Evolutionary conservation across 2,329 filamentous ascomycete genomes (phyloP).

Genomic region (Colletotrichum noveboracense): DNA sequence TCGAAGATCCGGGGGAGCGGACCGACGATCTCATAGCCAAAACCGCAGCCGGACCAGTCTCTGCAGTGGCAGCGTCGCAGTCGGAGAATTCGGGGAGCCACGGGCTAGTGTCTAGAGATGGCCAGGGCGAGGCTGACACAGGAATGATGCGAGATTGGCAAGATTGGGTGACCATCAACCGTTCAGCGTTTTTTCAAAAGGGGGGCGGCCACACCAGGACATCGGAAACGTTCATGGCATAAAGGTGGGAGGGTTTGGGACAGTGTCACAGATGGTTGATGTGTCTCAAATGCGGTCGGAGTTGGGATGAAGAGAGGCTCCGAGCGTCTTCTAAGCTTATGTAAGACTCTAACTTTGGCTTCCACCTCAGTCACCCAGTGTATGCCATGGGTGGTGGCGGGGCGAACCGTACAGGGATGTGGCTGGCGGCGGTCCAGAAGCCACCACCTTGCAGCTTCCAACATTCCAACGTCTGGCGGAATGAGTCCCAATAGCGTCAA

Average conservation of each 20-base stretch:
- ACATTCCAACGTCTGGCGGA: neutral
- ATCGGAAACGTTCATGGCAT: conserved; percentile 13
- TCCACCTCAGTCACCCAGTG: neutral
- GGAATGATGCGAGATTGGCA: conserved; percentile 12
- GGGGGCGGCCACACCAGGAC: neutral
- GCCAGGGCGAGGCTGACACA: conserved; percentile 8
- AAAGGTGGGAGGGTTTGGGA: conserved; percentile 15
- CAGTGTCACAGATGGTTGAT: conserved; percentile 16
- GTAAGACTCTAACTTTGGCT: neutral
- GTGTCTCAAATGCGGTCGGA: conserved; percentile 19
- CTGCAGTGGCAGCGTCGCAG: conserved; percentile 1
- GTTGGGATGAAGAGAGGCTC: conserved; percentile 17
- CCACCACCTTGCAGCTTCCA: neutral
- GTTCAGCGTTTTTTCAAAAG: neutral
- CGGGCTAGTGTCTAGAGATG: neutral
- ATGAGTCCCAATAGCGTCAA: neutral
- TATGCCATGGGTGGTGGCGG: neutral
- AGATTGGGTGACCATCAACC: neutral
- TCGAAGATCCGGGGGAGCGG: conserved; percentile 16
- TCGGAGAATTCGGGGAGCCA: conserved; percentile 13
- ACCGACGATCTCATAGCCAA: conserved; percentile 14
- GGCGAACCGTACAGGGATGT: neutral
- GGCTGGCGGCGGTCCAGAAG: neutral
- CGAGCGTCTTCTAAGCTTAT: conserved; percentile 16
- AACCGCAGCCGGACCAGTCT: conserved; percentile 1